Base-by-base conservation (phyloP, 129 eudicot species). In the Arctium lappa region DNA sequence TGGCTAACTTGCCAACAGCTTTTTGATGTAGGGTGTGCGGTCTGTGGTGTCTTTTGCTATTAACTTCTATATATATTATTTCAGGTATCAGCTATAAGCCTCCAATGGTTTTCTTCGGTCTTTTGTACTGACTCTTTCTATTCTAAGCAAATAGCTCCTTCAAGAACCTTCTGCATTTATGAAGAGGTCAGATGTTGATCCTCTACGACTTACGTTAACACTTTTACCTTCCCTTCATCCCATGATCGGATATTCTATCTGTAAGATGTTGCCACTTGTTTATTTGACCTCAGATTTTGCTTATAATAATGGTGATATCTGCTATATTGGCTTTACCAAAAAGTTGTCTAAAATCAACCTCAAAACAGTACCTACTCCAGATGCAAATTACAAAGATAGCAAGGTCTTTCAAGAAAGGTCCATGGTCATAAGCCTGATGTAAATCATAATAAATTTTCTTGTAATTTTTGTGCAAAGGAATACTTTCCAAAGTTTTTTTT, bases 81-180 rank as follows among this genome's bases (percentile, higher is more conserved):
- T 79, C 88, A 96, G 99, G 95, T 91, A 66, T 92, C 95, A 42
- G 87, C 79, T 68, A 81, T 96, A 82, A 90, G 98, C 77, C 83
- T 90, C 80, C 92, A 91, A 53, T 96, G 99, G 99, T 91, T 90
- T 86, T 90, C 91, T 76, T 86, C 87, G 22, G 76, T 70, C 79
- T 70, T 82, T 8, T 68, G 76, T 73, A 82, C 87, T 44, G 75
- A 81, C 33, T 85, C 92, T 68, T 82, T 85, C 82, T 96, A 90
- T 83, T 86, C 94, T 39, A 88, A 85, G 83, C 87, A 92, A 74
- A 91, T 96, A 50, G 99, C 98, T 74, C 83, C 95, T 79, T 86
- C 99, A 62, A 89, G 99, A 88, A 96, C 98, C 74, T 93, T 96
- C 79, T 96, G 99, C 80, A 62, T 96, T 76, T 96, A 86, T 83